phyloP scores from a whole-genome alignment of 2,329 filamentous ascomycete genomes.

The Talaromyces sp. region DNA sequence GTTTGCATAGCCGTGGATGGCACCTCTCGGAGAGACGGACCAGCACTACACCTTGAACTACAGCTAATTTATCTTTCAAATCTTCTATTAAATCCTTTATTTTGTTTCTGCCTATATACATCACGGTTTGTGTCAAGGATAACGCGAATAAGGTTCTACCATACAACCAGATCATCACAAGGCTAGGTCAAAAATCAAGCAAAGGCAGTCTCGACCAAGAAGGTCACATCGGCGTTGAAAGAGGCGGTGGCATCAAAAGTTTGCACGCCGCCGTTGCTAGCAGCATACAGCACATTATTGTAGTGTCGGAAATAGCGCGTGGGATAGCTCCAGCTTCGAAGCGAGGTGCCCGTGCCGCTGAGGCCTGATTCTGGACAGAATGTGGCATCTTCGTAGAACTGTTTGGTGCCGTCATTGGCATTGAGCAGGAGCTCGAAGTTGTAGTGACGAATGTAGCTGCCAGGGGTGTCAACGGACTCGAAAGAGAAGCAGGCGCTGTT shows the following conservation, averaged over 20 bases:
- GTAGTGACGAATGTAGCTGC: constrained; percentile 16
- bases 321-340: constrained; percentile 16
- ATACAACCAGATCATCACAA: not conserved
- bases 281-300: constrained; percentile 10
- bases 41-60: not conserved
- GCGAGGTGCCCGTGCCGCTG: constrained; percentile 10
- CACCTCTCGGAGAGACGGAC: not conserved
- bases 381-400: constrained; percentile 16
- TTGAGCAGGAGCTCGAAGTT: constrained; percentile 13
- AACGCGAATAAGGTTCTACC: no score
- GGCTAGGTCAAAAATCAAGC: constrained; percentile 3
- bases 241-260: constrained; percentile 6
- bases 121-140: not conserved
- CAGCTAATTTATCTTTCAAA: not conserved
- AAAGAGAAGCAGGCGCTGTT: constrained; percentile 17
- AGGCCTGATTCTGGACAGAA: constrained; percentile 14
- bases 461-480: constrained; percentile 16
- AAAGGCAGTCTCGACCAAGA: constrained; percentile 3
- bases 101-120: not conserved
- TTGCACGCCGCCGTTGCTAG: constrained; percentile 13
- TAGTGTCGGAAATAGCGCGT: constrained; percentile 17
- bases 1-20: not conserved
- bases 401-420: constrained; percentile 14
- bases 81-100: no score
- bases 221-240: constrained; percentile 14